phyloP scores from a whole-genome alignment of 2,329 filamentous ascomycete genomes.

The Paraphoma sp. region DNA sequence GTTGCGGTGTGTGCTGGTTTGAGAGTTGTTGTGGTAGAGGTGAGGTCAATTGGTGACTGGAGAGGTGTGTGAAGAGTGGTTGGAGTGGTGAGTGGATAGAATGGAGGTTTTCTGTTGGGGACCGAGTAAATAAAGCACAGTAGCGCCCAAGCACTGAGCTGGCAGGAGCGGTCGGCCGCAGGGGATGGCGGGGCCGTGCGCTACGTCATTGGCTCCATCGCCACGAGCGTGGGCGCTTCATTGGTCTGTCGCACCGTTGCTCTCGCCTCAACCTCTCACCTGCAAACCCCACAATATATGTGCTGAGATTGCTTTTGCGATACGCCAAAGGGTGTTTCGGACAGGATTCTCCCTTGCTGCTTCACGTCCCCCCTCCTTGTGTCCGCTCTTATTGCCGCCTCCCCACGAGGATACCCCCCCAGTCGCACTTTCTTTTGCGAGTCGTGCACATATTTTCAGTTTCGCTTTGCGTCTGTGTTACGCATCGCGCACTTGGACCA shows the following conservation, averaged over 20 bases:
- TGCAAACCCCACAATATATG: slow-evolving; percentile 2
- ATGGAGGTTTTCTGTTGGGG: slow-evolving; percentile 27
- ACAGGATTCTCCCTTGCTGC: not conserved
- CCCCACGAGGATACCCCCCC: not conserved
- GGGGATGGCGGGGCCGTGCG: slow-evolving; percentile 7
- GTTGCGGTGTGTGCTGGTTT: slow-evolving; percentile 21
- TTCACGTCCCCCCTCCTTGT: not conserved
- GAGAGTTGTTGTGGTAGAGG: slow-evolving; percentile 10
- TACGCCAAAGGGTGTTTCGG: not conserved
- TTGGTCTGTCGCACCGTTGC: slow-evolving; percentile 10
- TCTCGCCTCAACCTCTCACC: slow-evolving; percentile 12
- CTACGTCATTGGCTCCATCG: slow-evolving; percentile 30
- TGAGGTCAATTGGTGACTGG: slow-evolving; percentile 26
- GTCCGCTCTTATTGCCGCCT: not conserved
- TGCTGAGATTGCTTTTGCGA: slow-evolving; percentile 3
- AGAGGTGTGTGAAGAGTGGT: slow-evolving; percentile 8
- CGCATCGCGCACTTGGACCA: slow-evolving; percentile 16
- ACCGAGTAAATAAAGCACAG: slow-evolving; percentile 30
- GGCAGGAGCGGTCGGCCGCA: slow-evolving; percentile 27
- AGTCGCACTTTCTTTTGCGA: slow-evolving; percentile 14
- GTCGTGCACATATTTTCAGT: slow-evolving; percentile 4
- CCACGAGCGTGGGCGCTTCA: slow-evolving; percentile 15
- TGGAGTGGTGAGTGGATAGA: slow-evolving; percentile 12
- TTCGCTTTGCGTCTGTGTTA: slow-evolving; percentile 8
- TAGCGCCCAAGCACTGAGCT: slow-evolving; percentile 25